These are phyloP conservation scores for Cinnamomum chago DNA, from an alignment of 164 flowering plant species.

Conservation along the genomic window DNA sequence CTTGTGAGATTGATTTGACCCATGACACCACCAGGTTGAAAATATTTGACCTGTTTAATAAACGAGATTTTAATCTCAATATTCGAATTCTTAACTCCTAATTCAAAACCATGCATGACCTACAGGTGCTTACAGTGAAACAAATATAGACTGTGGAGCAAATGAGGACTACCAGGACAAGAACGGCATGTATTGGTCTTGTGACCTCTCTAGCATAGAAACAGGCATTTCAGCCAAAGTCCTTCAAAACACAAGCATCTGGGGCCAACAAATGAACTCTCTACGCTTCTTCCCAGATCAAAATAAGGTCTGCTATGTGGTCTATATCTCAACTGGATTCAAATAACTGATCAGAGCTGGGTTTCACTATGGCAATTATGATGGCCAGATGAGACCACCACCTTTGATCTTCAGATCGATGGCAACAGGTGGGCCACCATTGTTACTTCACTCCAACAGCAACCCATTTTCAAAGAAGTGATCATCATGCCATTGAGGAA, in stretches of 20 bases:
- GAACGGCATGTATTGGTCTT: no score
- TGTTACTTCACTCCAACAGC: not conserved
- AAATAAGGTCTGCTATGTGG: conserved; percentile 14
- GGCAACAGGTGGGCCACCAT: conserved; percentile 17
- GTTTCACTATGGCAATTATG: conserved; percentile 25
- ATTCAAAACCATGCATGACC: no score
- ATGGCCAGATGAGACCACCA: conserved; percentile 10
- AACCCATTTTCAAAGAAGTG: conserved; percentile 7
- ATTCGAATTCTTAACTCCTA: no score
- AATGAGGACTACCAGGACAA: no score
- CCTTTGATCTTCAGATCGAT: conserved; percentile 21
- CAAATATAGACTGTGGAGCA: no score
- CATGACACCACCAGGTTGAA: no score
- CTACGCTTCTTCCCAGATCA: conserved; percentile 11
- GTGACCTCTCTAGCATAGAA: no score
- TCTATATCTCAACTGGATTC: not conserved
- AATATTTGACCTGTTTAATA: no score
- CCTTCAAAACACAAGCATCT: not conserved
- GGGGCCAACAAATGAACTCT: conserved; percentile 1
- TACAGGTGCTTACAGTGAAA: no score
- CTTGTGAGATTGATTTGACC: no score
- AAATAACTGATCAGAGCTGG: conserved; percentile 10
- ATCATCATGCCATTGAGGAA: conserved; percentile 3
- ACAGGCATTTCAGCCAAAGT: not conserved
- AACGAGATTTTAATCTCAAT: no score